A percentile compares a stretch with the other conserved stretches of the same genome.
These are phyloP conservation scores for Yarrowia porcina DNA, from an alignment of 805 yeast genomes.

Conservation along the genomic window DNA sequence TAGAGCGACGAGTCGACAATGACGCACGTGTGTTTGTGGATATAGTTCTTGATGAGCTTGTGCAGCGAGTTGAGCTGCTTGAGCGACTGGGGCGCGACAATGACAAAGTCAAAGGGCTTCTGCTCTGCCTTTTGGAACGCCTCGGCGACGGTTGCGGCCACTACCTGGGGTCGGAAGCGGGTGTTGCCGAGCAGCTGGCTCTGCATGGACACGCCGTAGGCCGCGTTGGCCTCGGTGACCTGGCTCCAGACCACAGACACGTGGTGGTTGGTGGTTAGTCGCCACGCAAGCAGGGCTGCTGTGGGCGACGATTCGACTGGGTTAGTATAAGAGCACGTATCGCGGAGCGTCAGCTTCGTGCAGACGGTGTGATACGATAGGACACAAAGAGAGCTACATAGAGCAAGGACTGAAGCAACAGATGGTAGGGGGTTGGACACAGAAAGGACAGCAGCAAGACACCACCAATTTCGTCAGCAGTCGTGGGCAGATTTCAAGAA, in stretches of 20 bases:
- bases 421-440: too few relatives aligned
- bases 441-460: too few relatives aligned
- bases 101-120: constrained; percentile 26
- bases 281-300: constrained; percentile 31
- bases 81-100: constrained; percentile 25
- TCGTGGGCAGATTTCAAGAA: too few relatives aligned
- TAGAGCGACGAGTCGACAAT: constrained; percentile 29
- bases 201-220: constrained; percentile 26
- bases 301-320: constrained; percentile 32
- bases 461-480: too few relatives aligned
- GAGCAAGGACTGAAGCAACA: too few relatives aligned
- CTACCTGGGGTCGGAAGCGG: constrained; percentile 28
- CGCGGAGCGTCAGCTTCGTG: too few relatives aligned
- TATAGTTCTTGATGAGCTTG: constrained; percentile 25
- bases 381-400: too few relatives aligned
- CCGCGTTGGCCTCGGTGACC: constrained; percentile 26
- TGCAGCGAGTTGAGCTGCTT: constrained; percentile 27
- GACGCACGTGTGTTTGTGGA: constrained; percentile 29
- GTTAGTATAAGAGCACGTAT: too few relatives aligned
- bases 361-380: too few relatives aligned
- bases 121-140: constrained; percentile 3
- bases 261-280: constrained; percentile 30
- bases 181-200: constrained; percentile 30
- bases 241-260: constrained; percentile 31
- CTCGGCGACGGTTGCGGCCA: constrained; percentile 24